Percentiles rank a stretch among this genome's conserved stretches.
phyloP scores from a whole-genome alignment of 768 basidiomycete genomes.

The Leccinum uliginosum region DNA sequence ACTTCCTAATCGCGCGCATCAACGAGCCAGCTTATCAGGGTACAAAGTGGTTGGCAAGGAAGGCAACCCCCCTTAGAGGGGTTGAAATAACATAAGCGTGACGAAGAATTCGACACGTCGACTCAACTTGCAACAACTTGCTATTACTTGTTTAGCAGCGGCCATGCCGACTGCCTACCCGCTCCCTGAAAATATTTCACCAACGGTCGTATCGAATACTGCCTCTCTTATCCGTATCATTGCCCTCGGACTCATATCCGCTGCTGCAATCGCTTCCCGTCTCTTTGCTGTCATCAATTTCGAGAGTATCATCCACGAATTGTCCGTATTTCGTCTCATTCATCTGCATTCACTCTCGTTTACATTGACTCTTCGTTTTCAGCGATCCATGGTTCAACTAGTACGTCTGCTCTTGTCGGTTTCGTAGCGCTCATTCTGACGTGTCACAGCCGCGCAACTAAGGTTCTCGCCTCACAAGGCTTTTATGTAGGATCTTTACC shows the following conservation, averaged over 20 bases:
- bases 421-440: not conserved
- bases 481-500: constrained; percentile 72
- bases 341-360: not conserved
- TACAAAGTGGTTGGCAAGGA: too few species aligned
- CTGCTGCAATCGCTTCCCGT: constrained; percentile 91
- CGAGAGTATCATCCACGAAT: constrained; percentile 99
- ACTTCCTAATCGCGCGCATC: not conserved
- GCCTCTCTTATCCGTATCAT: constrained; percentile 87
- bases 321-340: constrained; percentile 51
- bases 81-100: constrained; percentile 12
- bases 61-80: constrained; percentile 14
- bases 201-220: constrained; percentile 77
- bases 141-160: constrained; percentile 22
- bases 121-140: not conserved
- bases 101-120: constrained; percentile 19
- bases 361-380: not conserved
- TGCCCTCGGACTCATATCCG: constrained; percentile 86
- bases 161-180: constrained; percentile 74
- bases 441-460: constrained; percentile 77
- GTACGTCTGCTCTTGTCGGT: constrained; percentile 45
- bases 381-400: constrained; percentile 99
- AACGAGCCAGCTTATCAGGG: not conserved
- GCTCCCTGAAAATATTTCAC: constrained; percentile 65
- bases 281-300: constrained; percentile 97
- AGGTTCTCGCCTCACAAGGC: constrained; percentile 84